A percentile compares a stretch with the other conserved stretches of the same genome.
phyloP scores from a whole-genome alignment of 2,329 filamentous ascomycete species.

The Hypomyces rosellus region DNA sequence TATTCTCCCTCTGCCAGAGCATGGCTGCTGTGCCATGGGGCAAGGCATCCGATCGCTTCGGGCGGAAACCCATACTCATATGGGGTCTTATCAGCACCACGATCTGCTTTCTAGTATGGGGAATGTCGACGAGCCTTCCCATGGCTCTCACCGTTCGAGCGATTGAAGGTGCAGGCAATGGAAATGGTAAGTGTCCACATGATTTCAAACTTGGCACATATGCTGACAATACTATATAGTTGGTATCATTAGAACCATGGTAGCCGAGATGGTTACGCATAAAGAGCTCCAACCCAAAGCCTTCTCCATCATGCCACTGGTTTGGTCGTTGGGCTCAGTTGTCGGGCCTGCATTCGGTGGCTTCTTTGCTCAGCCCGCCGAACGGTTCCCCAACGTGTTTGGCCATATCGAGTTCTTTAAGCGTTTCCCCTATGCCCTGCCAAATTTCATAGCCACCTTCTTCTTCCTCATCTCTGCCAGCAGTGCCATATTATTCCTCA shows the following conservation, averaged over 20 bases:
- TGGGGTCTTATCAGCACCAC: constrained; percentile 70
- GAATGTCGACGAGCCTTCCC: constrained; percentile 68
- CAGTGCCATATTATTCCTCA: constrained; percentile 71
- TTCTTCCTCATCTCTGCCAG: constrained; percentile 75
- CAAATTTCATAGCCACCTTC: constrained; percentile 69
- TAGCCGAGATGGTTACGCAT: constrained; percentile 86
- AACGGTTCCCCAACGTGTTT: constrained; percentile 67
- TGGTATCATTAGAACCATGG: constrained; percentile 87
- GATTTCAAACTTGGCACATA: constrained; percentile 14
- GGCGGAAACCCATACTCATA: constrained; percentile 77
- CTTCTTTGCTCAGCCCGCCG: constrained; percentile 72
- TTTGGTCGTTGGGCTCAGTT: constrained; percentile 80
- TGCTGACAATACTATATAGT: constrained; percentile 37
- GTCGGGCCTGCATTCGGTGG: constrained; percentile 86
- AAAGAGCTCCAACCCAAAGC: constrained; percentile 80
- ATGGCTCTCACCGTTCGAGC: constrained; percentile 76
- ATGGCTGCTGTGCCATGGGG: constrained; percentile 70
- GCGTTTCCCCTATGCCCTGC: constrained; percentile 73
- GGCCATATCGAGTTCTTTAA: constrained; percentile 61
- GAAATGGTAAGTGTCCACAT: constrained; percentile 55
- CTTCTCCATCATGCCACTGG: constrained; percentile 89
- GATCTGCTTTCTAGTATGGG: constrained; percentile 74
- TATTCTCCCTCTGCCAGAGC: constrained; percentile 68
- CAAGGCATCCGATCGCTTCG: constrained; percentile 67
- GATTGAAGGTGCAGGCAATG: constrained; percentile 78